Base-by-base conservation (phyloP, 192 early-diverging fungal species). In the Mortierella alpina region DNA sequence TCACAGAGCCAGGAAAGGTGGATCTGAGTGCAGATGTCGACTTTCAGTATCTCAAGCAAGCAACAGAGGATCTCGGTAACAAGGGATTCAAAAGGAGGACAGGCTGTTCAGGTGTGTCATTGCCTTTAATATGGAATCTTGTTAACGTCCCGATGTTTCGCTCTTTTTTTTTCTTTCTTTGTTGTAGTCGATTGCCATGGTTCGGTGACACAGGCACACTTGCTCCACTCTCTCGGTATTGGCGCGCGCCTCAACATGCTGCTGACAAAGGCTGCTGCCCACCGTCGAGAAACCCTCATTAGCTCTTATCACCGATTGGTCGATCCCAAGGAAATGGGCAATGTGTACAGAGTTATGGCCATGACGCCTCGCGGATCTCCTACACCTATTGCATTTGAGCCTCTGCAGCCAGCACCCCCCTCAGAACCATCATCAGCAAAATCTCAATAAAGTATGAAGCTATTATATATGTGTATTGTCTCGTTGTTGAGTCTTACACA, bases 21-120 rank as follows among this genome's bases (percentile, higher is more conserved):
- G 98, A 99, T 87, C 83, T 99, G 23, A 97, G 93, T 53, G 93
- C 91, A 1, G 94, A 99, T 84, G 97, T 99, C 1, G 95, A 98
- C 68, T 99, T 98, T 83, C 70, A 86, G 23, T 88, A 90, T 60
- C 70, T 96, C 50, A 90, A 90, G 53, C 79, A 85, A n/a, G 91
- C 90, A 0, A 83, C 86, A 31, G 79, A 75, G 50, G 71, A 74
- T 44, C 63, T 71, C 44, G 87, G 83, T 76, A 71, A n/a, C n/a
- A n/a, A n/a, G n/a, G n/a, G n/a, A 84, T 53, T 5, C 45, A 53
- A 40, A 46, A 55, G 44, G 47, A 69, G 75, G 60, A 3, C 64
- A 63, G 14, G 3, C 17, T 45, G 23, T 3, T 31, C 31, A 31
- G 31, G 18, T 45, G 17, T 59, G 11, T 14, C 47, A n/a, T 52